Percentiles rank a stretch among this genome's conserved stretches.
Conservation (phyloP, 176 grass and related monocot genomes). For the Avena atlantica region DNA sequence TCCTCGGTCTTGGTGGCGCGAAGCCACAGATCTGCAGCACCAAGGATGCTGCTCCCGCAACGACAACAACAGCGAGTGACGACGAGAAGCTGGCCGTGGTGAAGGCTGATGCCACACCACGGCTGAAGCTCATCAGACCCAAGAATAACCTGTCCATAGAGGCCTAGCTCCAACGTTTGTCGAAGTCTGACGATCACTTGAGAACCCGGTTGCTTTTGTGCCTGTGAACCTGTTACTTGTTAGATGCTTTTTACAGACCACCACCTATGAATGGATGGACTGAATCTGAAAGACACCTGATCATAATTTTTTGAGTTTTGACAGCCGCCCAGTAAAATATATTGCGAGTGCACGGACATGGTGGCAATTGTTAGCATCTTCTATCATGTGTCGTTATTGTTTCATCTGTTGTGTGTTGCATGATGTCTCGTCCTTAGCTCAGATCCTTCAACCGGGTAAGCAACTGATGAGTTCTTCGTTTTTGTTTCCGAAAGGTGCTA, state of each 20-base stretch:
- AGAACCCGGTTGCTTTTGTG: constrained; percentile 1
- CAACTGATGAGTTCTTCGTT: no score
- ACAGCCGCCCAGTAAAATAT: constrained; percentile 29
- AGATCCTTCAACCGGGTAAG: no score
- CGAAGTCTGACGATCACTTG: neutral
- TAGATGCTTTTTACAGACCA: constrained; percentile 28
- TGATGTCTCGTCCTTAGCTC: no score
- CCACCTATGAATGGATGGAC: constrained; percentile 5
- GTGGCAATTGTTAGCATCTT: neutral
- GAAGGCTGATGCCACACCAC: constrained; percentile 37
- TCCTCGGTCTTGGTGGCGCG: neutral
- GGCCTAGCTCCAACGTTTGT: neutral
- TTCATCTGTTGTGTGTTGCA: no score
- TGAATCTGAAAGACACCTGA: no score
- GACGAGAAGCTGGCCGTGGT: constrained; percentile 41
- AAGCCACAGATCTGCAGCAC: constrained; percentile 63
- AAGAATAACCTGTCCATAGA: constrained; percentile 52
- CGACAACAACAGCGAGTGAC: neutral
- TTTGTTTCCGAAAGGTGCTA: no score
- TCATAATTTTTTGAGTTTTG: constrained; percentile 42
- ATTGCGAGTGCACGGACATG: neutral
- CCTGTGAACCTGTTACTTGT: neutral
- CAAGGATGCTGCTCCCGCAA: constrained; percentile 14
- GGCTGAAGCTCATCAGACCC: constrained; percentile 50
- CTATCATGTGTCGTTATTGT: neutral